Conservation (phyloP, 208 protist genomes). For the Phytomonas sp. region DNA sequence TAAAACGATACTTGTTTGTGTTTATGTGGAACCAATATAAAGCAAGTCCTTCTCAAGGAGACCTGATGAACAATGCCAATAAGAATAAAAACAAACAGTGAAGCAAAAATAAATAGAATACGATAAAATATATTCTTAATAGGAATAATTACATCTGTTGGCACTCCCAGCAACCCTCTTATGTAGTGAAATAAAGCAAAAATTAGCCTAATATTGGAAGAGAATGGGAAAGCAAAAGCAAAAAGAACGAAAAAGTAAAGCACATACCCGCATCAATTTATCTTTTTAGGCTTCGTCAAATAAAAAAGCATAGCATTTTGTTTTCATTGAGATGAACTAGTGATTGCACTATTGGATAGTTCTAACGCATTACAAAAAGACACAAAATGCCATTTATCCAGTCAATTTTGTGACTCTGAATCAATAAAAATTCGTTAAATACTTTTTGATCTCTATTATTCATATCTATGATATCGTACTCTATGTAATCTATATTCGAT, state of each 20-base stretch:
- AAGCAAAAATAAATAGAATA: background rate
- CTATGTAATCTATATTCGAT: constrained; percentile 1
- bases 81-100: background rate
- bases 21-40: constrained; percentile 7
- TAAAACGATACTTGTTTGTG: background rate
- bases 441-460: background rate
- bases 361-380: background rate
- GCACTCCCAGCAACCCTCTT: background rate
- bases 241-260: constrained; percentile 1
- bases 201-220: background rate
- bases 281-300: background rate
- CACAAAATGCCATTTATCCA: background rate
- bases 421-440: background rate
- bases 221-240: background rate
- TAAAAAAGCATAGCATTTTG: constrained; percentile 2
- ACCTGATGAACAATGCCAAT: background rate
- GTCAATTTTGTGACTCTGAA: background rate
- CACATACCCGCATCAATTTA: background rate
- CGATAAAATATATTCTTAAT: background rate
- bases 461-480: background rate
- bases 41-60: background rate
- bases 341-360: background rate
- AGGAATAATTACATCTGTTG: background rate
- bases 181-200: background rate
- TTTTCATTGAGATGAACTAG: background rate